Percentiles rank a stretch among this genome's conserved stretches.
Conservation (phyloP, 2,329 filamentous ascomycete species). For the Claviceps capensis region DNA sequence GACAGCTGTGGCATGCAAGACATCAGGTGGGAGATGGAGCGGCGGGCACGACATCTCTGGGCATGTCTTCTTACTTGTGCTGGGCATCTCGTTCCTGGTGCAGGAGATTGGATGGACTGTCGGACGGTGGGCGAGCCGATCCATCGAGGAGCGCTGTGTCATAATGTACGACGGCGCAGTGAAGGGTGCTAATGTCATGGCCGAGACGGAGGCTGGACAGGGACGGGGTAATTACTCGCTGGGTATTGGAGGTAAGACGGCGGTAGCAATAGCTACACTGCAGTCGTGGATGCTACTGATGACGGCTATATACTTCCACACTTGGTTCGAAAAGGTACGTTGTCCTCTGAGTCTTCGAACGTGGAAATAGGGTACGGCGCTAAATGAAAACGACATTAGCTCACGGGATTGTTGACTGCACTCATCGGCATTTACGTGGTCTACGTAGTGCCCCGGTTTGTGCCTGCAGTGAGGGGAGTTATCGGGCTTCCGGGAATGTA, state of each 20-base stretch:
- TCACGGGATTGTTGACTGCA: constrained; percentile 40
- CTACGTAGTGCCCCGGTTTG: constrained; percentile 37
- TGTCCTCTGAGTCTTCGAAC: too few relatives aligned
- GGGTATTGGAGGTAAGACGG: constrained; percentile 39
- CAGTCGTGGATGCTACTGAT: constrained; percentile 95
- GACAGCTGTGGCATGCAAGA: constrained; percentile 69
- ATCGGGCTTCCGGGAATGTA: constrained; percentile 33
- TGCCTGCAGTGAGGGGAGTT: constrained; percentile 30
- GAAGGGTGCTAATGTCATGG: constrained; percentile 41
- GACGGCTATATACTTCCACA: constrained; percentile 98
- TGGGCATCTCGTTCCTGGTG: constrained; percentile 68
- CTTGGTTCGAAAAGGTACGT: constrained; percentile 88
- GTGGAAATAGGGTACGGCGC: neutral
- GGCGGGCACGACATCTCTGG: constrained; percentile 96
- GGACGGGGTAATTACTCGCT: constrained; percentile 17
- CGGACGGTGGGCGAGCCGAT: constrained; percentile 24
- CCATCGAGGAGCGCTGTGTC: constrained; percentile 50
- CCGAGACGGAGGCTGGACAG: constrained; percentile 13
- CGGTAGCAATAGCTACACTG: constrained; percentile 50
- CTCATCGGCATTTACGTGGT: constrained; percentile 31
- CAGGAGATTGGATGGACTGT: constrained; percentile 61
- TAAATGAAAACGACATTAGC: constrained; percentile 17
- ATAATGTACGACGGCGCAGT: constrained; percentile 53
- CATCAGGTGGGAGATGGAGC: constrained; percentile 68
- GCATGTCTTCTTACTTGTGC: constrained; percentile 82